phyloP scores from a whole-genome alignment of 805 yeast genomes.

The Candida tammaniensis region DNA sequence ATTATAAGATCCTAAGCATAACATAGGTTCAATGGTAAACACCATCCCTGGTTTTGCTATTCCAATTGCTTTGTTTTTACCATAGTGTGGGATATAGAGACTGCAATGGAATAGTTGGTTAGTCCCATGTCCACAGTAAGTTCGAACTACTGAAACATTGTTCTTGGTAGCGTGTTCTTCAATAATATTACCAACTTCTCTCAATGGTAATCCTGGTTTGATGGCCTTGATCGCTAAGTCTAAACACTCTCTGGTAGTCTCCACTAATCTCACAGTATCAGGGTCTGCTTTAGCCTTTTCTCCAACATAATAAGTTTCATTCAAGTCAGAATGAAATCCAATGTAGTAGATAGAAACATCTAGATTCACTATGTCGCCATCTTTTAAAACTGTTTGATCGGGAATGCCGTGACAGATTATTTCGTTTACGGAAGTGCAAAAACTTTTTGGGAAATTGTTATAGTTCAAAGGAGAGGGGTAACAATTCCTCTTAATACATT shows the following conservation, averaged over 20 bases:
- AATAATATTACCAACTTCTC: conserved; percentile 82
- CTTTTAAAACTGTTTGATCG: conserved; percentile 79
- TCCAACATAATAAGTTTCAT: conserved; percentile 96
- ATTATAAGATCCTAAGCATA: conserved; percentile 75
- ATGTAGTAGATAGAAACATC: conserved; percentile 83
- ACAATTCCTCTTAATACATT: conserved; percentile 81
- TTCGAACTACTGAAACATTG: conserved; percentile 81
- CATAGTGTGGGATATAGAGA: conserved; percentile 93
- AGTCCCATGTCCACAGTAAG: conserved; percentile 93
- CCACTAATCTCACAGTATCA: conserved; percentile 85
- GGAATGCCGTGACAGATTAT: conserved; percentile 97
- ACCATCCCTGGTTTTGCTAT: conserved; percentile 94
- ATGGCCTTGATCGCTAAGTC: conserved; percentile 80
- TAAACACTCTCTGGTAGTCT: conserved; percentile 79
- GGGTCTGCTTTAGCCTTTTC: conserved; percentile 75
- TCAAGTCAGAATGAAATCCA: conserved; percentile 92
- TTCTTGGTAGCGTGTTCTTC: conserved; percentile 81
- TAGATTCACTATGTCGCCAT: conserved; percentile 91
- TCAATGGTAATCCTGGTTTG: conserved; percentile 88
- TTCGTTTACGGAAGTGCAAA: conserved; percentile 93
- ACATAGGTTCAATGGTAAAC: conserved; percentile 97
- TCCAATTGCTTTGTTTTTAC: conserved; percentile 89
- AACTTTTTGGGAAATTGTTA: conserved; percentile 87
- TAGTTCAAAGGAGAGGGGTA: conserved; percentile 96
- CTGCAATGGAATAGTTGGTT: conserved; percentile 84